These are phyloP conservation scores for Rhodotorula sp. DNA, from an alignment of 1,284 basidiomycete genomes.

Conservation along the genomic window DNA sequence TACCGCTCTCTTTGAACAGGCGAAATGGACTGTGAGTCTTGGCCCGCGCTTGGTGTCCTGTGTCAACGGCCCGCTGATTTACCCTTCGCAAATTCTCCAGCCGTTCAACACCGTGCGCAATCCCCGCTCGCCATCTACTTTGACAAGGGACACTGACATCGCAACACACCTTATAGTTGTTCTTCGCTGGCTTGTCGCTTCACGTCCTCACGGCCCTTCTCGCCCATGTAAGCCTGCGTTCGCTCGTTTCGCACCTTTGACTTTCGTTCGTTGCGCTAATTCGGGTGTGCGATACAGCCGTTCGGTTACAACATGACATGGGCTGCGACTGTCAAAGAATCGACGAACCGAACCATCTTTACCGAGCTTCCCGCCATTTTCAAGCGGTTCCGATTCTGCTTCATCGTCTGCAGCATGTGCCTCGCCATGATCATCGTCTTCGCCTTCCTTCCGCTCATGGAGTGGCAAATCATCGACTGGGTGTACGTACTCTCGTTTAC, in stretches of 20 bases:
- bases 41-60: not conserved
- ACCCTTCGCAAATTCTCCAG: not conserved
- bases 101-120: conserved; percentile 8
- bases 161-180: conserved; percentile 63
- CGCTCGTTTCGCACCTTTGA: too few species aligned
- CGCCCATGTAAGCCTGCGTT: conserved; percentile 53
- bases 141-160: not conserved
- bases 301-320: conserved; percentile 82
- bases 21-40: conserved; percentile 10
- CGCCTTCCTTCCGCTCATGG: conserved; percentile 58
- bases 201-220: conserved; percentile 71
- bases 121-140: not conserved
- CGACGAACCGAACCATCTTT: conserved; percentile 15
- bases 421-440: conserved; percentile 18
- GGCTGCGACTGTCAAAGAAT: conserved; percentile 62
- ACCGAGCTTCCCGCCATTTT: conserved; percentile 46
- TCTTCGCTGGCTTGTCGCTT: conserved; percentile 75
- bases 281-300: conserved; percentile 61
- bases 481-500: conserved; percentile 32
- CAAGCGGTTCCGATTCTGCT: conserved; percentile 63
- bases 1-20: conserved; percentile 6
- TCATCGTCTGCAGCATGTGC: conserved; percentile 53
- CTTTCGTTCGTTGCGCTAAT: not conserved
- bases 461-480: conserved; percentile 55
- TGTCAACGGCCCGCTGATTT: not conserved